Conservation (phyloP, 305 asterid species). For the Nicotiana rustica region DNA sequence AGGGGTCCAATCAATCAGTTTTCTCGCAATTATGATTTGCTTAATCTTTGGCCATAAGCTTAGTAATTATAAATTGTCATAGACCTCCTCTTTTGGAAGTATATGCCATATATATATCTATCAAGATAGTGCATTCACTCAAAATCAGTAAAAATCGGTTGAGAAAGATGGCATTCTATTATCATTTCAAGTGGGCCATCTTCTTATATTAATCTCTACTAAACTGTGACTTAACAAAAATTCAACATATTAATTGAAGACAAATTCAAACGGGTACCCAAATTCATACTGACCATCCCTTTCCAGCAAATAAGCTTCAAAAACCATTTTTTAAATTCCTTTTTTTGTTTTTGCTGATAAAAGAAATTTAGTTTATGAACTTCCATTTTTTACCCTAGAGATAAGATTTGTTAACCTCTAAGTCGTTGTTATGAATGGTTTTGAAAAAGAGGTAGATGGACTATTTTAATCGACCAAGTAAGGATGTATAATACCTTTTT, state of each 20-base stretch:
- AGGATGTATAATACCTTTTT: not conserved
- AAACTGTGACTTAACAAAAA: slow-evolving; percentile 19
- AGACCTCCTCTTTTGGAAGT: slow-evolving; percentile 9
- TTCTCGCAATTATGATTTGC: slow-evolving; percentile 18
- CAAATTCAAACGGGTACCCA: slow-evolving; percentile 4
- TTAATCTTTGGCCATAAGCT: slow-evolving; percentile 9
- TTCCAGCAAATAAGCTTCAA: slow-evolving; percentile 17
- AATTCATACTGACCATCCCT: slow-evolving; percentile 28
- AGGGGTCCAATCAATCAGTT: slow-evolving; percentile 28
- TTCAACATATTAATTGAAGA: slow-evolving; percentile 26
- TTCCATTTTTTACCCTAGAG: not conserved
- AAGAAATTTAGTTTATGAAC: not conserved
- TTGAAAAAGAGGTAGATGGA: slow-evolving; percentile 11
- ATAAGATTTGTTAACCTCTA: not conserved
- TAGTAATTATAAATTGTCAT: slow-evolving; percentile 13
- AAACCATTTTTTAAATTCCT: not conserved
- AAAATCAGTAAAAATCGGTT: slow-evolving; percentile 13
- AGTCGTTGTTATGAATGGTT: not conserved
- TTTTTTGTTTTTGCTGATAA: slow-evolving; percentile 9
- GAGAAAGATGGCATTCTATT: slow-evolving; percentile 20
- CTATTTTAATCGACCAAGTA: slow-evolving; percentile 20
- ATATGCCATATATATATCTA: not conserved
- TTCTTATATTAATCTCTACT: not conserved
- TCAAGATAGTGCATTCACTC: slow-evolving; percentile 27
- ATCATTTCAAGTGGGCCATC: slow-evolving; percentile 26